Evolutionary conservation across 345 rosid species (phyloP), one percentile per base, ranked within the genome.

Genomic region (Abelmoschus esculentus): DNA sequence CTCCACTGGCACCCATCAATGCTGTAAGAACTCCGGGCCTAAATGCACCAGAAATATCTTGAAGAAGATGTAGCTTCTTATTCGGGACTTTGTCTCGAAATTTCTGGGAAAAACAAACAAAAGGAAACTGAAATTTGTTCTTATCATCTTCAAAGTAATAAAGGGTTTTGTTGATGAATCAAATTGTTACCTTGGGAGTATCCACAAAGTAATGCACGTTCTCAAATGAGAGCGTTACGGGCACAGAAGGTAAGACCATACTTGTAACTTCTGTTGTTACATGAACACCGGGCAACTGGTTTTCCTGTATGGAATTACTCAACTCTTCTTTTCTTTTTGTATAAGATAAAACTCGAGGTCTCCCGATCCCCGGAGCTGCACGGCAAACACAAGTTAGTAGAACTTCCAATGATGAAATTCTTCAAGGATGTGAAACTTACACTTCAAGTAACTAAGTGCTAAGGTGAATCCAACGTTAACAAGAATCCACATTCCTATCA

Each of bases 1-100:
- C 98, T 65, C 98, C 98, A 56, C 89, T 90, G n/a, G 84, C 84
- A 15, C 98, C 96, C 98, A 92, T 90, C 76, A 92, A 67, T 10
- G 91, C 92, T 5, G 93, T 87, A 31, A 90, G 86, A 75, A 90
- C 73, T 1, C 98, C 96, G 4, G 98, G 96, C 52, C 85, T 83
- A 70, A 89, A 89, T 17, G 85, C 80, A 22, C 96, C 96, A 0
- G 86, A 87, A 32, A 90, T 78, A 31, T 82, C 81, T 53, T 84
- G 74, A 71, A 92, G 93, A 42, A 92, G 89, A 69, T 78, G 91
- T 19, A 92, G 73, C 64, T 75, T 89, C 66, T 84, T 86, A 66
- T 75, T 18, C 5, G 71, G 53, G 74, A 73, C 90, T 68, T 74
- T 67, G 61, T 70, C 80, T 75, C 78, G 79, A 84, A 83, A 81